Evolutionary conservation across 2,329 filamentous ascomycete species (phyloP).

Genomic region (Dryadomyces sulphureus): DNA sequence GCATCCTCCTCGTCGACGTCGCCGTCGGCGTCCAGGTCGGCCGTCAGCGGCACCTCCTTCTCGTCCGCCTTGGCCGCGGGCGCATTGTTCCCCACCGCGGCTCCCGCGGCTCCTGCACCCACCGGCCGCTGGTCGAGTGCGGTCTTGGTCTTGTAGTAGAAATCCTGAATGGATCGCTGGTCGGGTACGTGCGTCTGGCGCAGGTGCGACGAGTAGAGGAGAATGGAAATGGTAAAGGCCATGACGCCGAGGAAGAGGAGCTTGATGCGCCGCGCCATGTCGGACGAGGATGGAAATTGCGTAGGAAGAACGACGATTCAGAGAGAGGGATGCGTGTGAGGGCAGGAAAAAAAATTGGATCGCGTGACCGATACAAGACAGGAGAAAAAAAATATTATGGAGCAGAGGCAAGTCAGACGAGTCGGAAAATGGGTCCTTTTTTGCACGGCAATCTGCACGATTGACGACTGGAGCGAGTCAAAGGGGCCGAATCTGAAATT

Average conservation of each 20-base stretch:
- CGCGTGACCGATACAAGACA: background rate
- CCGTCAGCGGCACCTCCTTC: conserved; percentile 22
- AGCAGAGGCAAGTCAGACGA: background rate
- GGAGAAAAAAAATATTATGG: background rate
- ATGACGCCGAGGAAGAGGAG: conserved; percentile 50
- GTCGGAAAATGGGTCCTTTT: too few relatives aligned
- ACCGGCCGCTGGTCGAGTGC: conserved; percentile 26
- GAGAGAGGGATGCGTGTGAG: background rate
- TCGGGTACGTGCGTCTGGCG: conserved; percentile 34
- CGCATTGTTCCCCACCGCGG: conserved; percentile 15
- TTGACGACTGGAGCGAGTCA: too few relatives aligned
- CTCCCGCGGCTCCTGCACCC: background rate
- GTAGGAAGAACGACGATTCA: background rate
- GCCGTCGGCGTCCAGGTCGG: conserved; percentile 39
- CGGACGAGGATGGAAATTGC: background rate
- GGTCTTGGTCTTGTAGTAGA: conserved; percentile 44
- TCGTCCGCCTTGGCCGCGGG: conserved; percentile 16
- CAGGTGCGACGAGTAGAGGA: conserved; percentile 58
- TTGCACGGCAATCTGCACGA: too few relatives aligned
- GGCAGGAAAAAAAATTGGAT: background rate
- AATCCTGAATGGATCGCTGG: conserved; percentile 29
- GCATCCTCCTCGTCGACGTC: conserved; percentile 42
- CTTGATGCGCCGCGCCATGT: conserved; percentile 57
- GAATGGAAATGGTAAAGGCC: conserved; percentile 47
- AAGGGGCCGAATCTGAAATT: too few relatives aligned